phyloP scores from a whole-genome alignment of 805 yeast genomes.

The Vanderwaltozyma polyspora region DNA sequence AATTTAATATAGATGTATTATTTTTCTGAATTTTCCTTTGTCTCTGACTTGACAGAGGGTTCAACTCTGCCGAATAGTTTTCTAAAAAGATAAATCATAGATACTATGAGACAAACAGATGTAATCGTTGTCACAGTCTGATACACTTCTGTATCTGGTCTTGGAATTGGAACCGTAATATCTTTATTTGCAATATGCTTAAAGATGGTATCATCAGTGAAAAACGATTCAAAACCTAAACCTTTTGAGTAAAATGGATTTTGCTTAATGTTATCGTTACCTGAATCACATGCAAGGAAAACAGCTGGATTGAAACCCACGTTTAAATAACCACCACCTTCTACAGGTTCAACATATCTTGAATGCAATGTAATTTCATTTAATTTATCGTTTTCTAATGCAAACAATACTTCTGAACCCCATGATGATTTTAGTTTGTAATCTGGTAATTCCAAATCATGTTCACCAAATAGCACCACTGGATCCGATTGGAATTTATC shows the following conservation, averaged over 20 bases:
- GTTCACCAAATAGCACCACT: constrained; percentile 39
- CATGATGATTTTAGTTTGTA: constrained; percentile 29
- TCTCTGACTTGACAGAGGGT: background rate
- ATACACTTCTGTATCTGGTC: constrained; percentile 27
- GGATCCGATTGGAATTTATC: constrained; percentile 44
- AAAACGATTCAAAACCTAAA: constrained; percentile 36
- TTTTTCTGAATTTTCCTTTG: too few relatives aligned
- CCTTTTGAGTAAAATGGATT: constrained; percentile 32
- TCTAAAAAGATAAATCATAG: constrained; percentile 25
- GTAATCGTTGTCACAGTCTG: constrained; percentile 29
- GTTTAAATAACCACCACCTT: constrained; percentile 2
- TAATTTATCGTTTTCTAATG: constrained; percentile 16
- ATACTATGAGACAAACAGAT: constrained; percentile 24
- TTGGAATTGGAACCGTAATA: constrained; percentile 32
- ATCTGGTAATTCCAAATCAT: constrained; percentile 47
- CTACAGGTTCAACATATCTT: constrained; percentile 36
- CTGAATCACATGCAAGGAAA: constrained; percentile 41
- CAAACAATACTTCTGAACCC: constrained; percentile 39
- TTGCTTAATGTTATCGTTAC: constrained; percentile 11
- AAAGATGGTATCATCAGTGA: constrained; percentile 36
- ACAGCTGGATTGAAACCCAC: constrained; percentile 28
- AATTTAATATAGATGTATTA: too few relatives aligned
- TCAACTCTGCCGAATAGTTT: constrained; percentile 8
- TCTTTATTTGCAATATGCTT: constrained; percentile 22
- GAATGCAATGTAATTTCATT: constrained; percentile 38